Evolutionary conservation across 257 asterid genomes (phyloP), one percentile per base, ranked within the genome.

Genomic region (Fraxinus anomala): DNA sequence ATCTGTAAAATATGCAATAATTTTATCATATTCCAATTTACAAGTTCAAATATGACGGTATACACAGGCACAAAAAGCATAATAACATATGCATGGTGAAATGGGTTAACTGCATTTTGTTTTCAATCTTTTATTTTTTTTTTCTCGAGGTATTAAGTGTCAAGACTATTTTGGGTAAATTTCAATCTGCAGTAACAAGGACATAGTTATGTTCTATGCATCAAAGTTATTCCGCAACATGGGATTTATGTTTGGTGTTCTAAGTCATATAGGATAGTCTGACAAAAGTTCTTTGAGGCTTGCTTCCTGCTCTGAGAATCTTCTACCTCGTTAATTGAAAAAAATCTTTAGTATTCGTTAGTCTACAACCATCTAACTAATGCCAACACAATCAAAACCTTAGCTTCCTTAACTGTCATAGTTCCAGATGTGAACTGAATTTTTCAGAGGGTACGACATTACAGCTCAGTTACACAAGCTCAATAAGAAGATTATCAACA

Each of bases 1-100:
- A 81, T 75, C 89, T 87, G 84, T 40, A 74, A 68, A 39, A 72
- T 17, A 44, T 21, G 75, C 11, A 80, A 77, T 33, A 71, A 39
- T 47, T 56, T 16, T 31, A 56, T 65, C 9, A 68, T 23, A 44
- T 40, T 31, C 67, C 68, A 73, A 21, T 81, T 74, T 23, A 70
- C 47, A 40, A 10, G 47, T 36, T 36, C 39, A 36, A 36, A 36
- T 5, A 36, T 36, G 39, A 36, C 7, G 39, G 9, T 1, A 34
- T 34, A 6, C 37, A 74, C 39, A 6, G 39, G 39, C 39, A 36
- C 9, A 36, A 5, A 36, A 36, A 6, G 39, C 39, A 36, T 23
- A 34, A 16, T 63, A 47, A 75, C 8, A 51, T 73, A 40, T 51
- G 21, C 66, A 76, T 7, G 31, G 59, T 56, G 56, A 72, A 56